Base-by-base conservation (phyloP, 257 asterid species). In the Fraxinus anomala region DNA sequence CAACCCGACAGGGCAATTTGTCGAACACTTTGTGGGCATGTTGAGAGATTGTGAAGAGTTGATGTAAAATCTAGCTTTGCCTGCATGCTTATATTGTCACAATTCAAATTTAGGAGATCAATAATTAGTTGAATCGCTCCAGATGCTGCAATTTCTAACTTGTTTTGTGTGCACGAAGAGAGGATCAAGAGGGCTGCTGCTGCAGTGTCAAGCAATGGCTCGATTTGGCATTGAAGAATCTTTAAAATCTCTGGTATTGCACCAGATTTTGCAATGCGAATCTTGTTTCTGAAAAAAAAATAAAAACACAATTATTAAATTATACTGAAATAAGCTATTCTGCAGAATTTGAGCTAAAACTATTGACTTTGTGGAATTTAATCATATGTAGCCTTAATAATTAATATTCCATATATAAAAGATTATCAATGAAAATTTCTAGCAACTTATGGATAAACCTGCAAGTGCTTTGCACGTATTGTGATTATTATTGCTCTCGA, bases 111-210 rank as follows among this genome's bases (percentile, higher is more conserved):
- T 8, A 93, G 56, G 70, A 89, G 84, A 68, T 82, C 83, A 66
- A 88, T 72, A 14, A 92, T 85, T 54, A 83, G 75, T 44, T 77
- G 88, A 66, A 93, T 75, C 21, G 89, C 91, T 1, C 96, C 96
- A 0, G 94, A 87, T 36, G 89, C 82, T 1, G 93, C 93, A 70
- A 93, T 90, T 49, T 76, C 90, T 6, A 85, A 78, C 89, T 91
- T 93, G 80, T 93, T 93, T 34, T 86, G 86, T 0, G 88, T 78
- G 83, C 94, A 89, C 42, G 97, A 87, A 37, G 94, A 90, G 71
- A 93, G 87, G 72, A 85, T 85, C 89, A 90, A 77, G 1, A 93
- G 92, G 19, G 89, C 85, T 39, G 97, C 91, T 78, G 88, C 42
- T 47, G 89, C 87, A 30, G 88, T 81, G 56, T 89, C 97, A 67